phyloP scores from a whole-genome alignment of 2,329 filamentous ascomycete genomes.

The Ploettnerulaceae sp. region DNA sequence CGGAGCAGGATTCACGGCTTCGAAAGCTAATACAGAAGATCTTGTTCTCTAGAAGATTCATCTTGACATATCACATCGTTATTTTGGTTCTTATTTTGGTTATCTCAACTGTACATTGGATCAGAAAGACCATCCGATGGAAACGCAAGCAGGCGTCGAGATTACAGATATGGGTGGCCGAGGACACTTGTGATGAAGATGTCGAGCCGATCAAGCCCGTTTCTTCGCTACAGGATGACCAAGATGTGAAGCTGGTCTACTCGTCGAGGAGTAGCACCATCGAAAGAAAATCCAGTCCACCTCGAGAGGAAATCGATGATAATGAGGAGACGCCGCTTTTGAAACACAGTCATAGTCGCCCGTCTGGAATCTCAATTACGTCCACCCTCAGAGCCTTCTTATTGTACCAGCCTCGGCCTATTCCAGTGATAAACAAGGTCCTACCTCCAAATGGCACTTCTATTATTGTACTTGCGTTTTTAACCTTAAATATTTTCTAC shows the following conservation, averaged over 20 bases:
- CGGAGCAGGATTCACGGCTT: conserved; percentile 19
- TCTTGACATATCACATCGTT: conserved; percentile 28
- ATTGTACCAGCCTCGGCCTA: conserved; percentile 52
- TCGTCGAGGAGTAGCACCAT: conserved; percentile 28
- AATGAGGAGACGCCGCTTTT: conserved; percentile 28
- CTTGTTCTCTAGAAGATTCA: conserved; percentile 21
- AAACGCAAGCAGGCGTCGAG: conserved; percentile 15
- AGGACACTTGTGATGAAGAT: conserved; percentile 16
- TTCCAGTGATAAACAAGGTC: conserved; percentile 52
- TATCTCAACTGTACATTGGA: conserved; percentile 26
- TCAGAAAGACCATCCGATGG: conserved; percentile 20
- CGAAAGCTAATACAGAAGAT: conserved; percentile 25
- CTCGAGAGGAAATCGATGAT: conserved; percentile 19
- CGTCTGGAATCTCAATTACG: conserved; percentile 6
- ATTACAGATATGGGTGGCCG: conserved; percentile 1
- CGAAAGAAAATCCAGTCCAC: conserved; percentile 18
- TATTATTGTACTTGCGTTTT: conserved; percentile 46
- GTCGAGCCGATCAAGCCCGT: conserved; percentile 12
- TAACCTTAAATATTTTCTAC: conserved; percentile 54
- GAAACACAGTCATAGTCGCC: not conserved
- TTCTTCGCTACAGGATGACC: not conserved
- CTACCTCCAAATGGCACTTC: conserved; percentile 54
- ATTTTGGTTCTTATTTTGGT: conserved; percentile 21
- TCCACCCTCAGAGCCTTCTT: conserved; percentile 32
- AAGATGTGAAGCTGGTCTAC: conserved; percentile 11